phyloP scores from a whole-genome alignment of 2,329 filamentous ascomycete species.

The Curvularia lunata region DNA sequence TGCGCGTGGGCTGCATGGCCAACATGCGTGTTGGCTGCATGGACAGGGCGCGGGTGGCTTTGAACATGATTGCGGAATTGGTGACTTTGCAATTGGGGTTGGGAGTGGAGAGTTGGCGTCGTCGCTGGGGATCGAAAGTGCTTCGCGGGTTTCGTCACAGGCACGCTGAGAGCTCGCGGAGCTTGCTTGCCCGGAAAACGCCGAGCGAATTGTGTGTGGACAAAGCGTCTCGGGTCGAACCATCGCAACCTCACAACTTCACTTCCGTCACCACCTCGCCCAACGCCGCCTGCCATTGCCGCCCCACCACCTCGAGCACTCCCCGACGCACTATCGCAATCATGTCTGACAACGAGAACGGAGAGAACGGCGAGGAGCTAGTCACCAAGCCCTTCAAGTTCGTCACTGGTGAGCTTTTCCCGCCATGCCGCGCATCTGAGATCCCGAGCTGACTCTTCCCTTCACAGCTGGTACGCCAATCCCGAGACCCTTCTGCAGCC shows the following conservation, averaged over 20 bases:
- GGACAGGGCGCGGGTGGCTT: conserved; percentile 47
- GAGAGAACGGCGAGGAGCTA: conserved; percentile 69
- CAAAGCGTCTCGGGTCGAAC: conserved; percentile 44
- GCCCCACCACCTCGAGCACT: conserved; percentile 27
- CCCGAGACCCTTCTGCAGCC: conserved; percentile 17
- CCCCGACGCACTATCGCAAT: conserved; percentile 58
- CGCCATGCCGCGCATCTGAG: conserved; percentile 17
- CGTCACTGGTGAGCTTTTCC: conserved; percentile 81
- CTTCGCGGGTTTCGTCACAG: conserved; percentile 43
- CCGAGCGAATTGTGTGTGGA: conserved; percentile 45
- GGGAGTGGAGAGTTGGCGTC: conserved; percentile 31
- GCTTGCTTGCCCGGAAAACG: conserved; percentile 36
- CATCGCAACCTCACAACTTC: conserved; percentile 41
- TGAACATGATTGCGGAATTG: conserved; percentile 37
- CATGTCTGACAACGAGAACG: conserved; percentile 78
- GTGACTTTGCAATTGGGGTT: conserved; percentile 28
- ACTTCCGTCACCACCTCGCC: conserved; percentile 37
- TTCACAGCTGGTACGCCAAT: conserved; percentile 50
- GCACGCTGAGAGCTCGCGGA: conserved; percentile 33
- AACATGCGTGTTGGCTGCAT: conserved; percentile 52
- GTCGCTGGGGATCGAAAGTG: conserved; percentile 21
- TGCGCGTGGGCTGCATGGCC: conserved; percentile 51
- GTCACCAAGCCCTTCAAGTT: conserved; percentile 99
- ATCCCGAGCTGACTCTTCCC: conserved; percentile 39
- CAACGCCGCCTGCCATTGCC: conserved; percentile 40